A percentile compares a stretch with the other conserved stretches of the same genome.
These are phyloP conservation scores for Schizothecium vesticola DNA, from an alignment of 495 filamentous ascomycete genomes.

Conservation along the genomic window DNA sequence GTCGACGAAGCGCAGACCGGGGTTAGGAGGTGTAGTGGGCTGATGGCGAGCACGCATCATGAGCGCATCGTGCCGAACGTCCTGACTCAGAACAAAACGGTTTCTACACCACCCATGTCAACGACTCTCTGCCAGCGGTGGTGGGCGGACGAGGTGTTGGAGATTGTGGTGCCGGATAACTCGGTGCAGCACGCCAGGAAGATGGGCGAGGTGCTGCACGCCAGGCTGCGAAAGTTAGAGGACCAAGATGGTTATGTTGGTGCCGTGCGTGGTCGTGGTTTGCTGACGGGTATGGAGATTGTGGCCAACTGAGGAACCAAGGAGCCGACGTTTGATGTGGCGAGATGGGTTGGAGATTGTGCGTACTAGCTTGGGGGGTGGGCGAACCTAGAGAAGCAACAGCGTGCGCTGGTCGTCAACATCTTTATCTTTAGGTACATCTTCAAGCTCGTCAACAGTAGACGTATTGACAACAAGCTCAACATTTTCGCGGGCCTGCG, in stretches of 20 bases:
- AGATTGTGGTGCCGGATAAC: slow-evolving; percentile 49
- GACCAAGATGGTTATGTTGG: slow-evolving; percentile 50
- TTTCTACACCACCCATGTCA: slow-evolving; percentile 44
- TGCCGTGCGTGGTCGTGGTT: slow-evolving; percentile 50
- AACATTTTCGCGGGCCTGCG: slow-evolving; percentile 3
- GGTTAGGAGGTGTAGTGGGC: slow-evolving; percentile 45
- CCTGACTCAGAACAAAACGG: slow-evolving; percentile 48
- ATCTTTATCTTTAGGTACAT: slow-evolving; percentile 5
- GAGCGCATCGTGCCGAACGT: slow-evolving; percentile 49
- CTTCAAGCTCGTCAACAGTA: slow-evolving; percentile 6
- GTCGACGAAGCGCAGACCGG: slow-evolving; percentile 54
- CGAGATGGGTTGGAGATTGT: slow-evolving; percentile 37
- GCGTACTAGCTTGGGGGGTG: slow-evolving; percentile 48
- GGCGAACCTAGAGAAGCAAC: slow-evolving; percentile 37
- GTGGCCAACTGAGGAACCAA: slow-evolving; percentile 42
- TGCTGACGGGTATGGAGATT: slow-evolving; percentile 52
- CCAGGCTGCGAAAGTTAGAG: slow-evolving; percentile 38
- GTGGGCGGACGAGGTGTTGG: slow-evolving; percentile 53
- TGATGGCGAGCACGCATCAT: slow-evolving; percentile 45
- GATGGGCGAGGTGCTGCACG: slow-evolving; percentile 38
- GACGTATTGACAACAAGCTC: slow-evolving; percentile 6
- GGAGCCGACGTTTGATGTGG: slow-evolving; percentile 40
- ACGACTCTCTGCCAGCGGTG: slow-evolving; percentile 50
- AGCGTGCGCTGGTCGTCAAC: slow-evolving; percentile 1
- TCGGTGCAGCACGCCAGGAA: slow-evolving; percentile 35